Conservation (phyloP, 73 alveolate species). For the Tetrahymena elliotti region DNA sequence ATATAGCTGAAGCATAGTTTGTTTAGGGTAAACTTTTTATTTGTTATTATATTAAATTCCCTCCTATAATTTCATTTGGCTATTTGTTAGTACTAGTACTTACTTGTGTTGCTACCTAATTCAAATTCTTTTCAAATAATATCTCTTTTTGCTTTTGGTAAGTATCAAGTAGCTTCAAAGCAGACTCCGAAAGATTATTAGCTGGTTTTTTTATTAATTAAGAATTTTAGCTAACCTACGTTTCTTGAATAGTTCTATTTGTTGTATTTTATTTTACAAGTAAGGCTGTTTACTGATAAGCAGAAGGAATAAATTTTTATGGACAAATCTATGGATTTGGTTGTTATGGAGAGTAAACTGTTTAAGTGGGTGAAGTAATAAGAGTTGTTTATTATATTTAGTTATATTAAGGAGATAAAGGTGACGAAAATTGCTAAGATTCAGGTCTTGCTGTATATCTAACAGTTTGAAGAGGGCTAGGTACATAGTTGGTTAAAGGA, state of each 20-base stretch:
- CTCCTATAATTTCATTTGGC: not conserved
- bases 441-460: not conserved
- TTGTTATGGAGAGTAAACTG: not conserved
- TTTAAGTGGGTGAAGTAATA: not conserved
- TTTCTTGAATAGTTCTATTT: not conserved
- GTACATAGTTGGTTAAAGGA: not conserved
- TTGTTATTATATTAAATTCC: not conserved
- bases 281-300: not conserved
- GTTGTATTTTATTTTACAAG: not conserved
- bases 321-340: not conserved
- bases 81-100: not conserved
- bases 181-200: not conserved
- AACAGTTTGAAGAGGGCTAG: not conserved
- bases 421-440: not conserved
- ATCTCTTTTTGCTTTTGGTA: not conserved
- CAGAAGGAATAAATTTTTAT: not conserved
- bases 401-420: not conserved
- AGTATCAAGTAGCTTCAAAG: not conserved
- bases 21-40: not conserved
- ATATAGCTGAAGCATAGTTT: not conserved
- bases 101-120: not conserved
- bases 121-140: not conserved
- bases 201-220: not conserved
- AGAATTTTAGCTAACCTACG: not conserved
- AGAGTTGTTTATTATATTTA: not conserved